A percentile compares a stretch with the other conserved stretches of the same genome.
These are phyloP conservation scores for Quercus lobata DNA, from an alignment of 331 rosid species.

Conservation along the genomic window DNA sequence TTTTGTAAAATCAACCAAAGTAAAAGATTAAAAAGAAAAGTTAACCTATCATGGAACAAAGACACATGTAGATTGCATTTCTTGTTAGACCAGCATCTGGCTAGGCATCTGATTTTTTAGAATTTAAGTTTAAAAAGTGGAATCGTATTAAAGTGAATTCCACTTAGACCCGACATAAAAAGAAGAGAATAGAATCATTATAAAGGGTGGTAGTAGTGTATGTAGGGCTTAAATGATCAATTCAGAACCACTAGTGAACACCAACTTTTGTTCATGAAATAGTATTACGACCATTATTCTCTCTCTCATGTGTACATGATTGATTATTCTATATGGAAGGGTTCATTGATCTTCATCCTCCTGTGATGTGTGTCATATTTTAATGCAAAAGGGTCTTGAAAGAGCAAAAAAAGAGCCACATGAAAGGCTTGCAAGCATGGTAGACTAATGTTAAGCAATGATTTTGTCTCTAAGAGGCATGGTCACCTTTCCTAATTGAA, in stretches of 20 bases:
- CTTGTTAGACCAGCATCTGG: constrained; percentile 22
- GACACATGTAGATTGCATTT: constrained; percentile 1
- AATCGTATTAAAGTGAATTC: constrained; percentile 27
- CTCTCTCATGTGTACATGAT: not conserved
- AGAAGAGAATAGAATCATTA: constrained; percentile 43
- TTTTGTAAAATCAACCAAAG: too few species aligned
- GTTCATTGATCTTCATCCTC: constrained; percentile 18
- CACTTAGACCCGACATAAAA: constrained; percentile 26
- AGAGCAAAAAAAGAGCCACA: constrained; percentile 28
- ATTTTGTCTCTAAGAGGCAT: constrained; percentile 61
- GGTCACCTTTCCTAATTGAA: constrained; percentile 42
- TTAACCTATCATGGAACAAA: not conserved
- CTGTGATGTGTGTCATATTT: constrained; percentile 19
- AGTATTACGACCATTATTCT: not conserved
- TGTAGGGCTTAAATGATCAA: constrained; percentile 31
- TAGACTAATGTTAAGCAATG: constrained; percentile 56
- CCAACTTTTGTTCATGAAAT: not conserved
- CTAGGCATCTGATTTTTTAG: constrained; percentile 19
- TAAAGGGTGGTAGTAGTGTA: constrained; percentile 33
- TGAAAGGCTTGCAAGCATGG: constrained; percentile 44
- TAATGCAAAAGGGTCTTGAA: constrained; percentile 32
- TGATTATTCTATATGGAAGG: not conserved
- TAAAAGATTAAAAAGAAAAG: not conserved
- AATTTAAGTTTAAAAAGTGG: constrained; percentile 23
- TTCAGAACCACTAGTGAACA: constrained; percentile 9